Percentiles rank a stretch among this genome's conserved stretches.
Conservation (phyloP, 1,284 basidiomycete species). For the Vanrija humicola region DNA sequence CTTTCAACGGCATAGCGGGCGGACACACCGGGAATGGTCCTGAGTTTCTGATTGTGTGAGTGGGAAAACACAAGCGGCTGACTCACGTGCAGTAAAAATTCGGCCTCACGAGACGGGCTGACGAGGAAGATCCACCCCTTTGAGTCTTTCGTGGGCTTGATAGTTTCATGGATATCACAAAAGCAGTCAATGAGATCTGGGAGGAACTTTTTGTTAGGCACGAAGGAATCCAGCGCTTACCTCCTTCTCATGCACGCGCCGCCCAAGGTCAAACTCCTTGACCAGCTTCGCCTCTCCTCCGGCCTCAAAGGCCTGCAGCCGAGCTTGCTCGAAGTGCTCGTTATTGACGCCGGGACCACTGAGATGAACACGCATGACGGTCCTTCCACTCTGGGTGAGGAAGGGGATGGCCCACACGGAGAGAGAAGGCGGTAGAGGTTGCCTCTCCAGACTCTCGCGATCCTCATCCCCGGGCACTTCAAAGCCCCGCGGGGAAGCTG, state of each 20-base stretch:
- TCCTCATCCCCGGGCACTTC: not conserved
- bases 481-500: constrained; percentile 8
- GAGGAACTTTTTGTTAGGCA: constrained; percentile 19
- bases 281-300: not conserved
- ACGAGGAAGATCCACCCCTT: constrained; percentile 22
- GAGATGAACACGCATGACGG: not conserved
- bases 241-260: constrained; percentile 21
- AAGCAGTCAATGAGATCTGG: constrained; percentile 27
- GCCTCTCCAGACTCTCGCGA: not conserved
- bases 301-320: too few species aligned
- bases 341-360: not conserved
- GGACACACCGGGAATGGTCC: constrained; percentile 26
- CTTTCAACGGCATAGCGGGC: constrained; percentile 21
- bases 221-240: constrained; percentile 22
- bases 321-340: not conserved
- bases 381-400: not conserved
- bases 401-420: not conserved
- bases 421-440: not conserved
- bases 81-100: constrained; percentile 9
- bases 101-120: constrained; percentile 12
- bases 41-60: constrained; percentile 19
- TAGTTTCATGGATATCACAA: constrained; percentile 23
- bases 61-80: not conserved
- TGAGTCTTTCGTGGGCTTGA: constrained; percentile 1
- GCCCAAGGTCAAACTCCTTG: constrained; percentile 13